These are phyloP conservation scores for Suzukiozyma palmioleophila DNA, from an alignment of 1,139 yeast genomes.

Conservation along the genomic window DNA sequence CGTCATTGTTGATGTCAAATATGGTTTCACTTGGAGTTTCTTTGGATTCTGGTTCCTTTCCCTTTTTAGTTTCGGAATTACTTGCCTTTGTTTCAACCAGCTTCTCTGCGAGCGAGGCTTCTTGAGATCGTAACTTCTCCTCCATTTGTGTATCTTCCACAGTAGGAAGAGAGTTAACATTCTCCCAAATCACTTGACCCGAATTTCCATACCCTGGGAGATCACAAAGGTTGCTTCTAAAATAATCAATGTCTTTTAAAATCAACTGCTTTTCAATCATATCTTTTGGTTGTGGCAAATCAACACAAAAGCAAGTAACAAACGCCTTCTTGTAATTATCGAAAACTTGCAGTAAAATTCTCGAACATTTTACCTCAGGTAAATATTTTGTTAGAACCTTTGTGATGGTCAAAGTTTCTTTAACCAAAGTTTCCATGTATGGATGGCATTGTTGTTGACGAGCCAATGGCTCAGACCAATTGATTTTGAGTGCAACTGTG, in stretches of 20 bases:
- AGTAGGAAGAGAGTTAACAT: conserved; percentile 52
- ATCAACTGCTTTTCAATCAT: conserved; percentile 50
- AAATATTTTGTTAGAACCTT: conserved; percentile 58
- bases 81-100: conserved; percentile 1
- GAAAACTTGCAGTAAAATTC: conserved; percentile 53
- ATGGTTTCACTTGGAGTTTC: conserved; percentile 2
- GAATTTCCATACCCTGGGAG: conserved; percentile 63
- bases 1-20: background rate
- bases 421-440: conserved; percentile 65
- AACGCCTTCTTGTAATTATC: conserved; percentile 56
- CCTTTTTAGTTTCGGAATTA: conserved; percentile 4
- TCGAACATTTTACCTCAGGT: conserved; percentile 46
- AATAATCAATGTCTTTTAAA: conserved; percentile 61
- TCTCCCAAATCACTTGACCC: conserved; percentile 64
- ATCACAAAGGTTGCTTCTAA: conserved; percentile 55
- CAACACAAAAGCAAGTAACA: conserved; percentile 50
- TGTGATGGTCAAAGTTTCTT: conserved; percentile 61
- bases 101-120: conserved; percentile 12
- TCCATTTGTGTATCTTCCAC: conserved; percentile 49
- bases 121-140: conserved; percentile 38
- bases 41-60: conserved; percentile 1
- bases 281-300: conserved; percentile 49
- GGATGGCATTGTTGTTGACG: conserved; percentile 47
- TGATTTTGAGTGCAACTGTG: conserved; percentile 37
- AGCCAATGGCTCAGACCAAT: conserved; percentile 46